Conservation (phyloP, 1,284 basidiomycete species). For the Jaminaea rosea region DNA sequence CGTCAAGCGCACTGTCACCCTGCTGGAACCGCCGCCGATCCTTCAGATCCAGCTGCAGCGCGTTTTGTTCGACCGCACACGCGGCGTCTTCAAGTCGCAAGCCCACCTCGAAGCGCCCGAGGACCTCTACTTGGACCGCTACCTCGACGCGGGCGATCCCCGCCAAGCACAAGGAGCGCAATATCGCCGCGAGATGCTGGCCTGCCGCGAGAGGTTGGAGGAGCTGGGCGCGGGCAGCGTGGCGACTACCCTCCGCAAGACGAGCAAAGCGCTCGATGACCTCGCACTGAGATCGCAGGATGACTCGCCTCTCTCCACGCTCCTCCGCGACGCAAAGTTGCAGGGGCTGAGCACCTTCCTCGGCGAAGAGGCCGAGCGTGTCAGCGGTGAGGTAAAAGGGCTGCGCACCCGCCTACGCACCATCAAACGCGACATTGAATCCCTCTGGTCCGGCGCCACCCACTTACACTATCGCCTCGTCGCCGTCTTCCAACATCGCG, state of each 20-base stretch:
- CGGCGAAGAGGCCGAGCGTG: conserved; percentile 44
- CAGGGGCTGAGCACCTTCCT: conserved; percentile 1
- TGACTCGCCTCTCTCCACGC: too few species aligned
- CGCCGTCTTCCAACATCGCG: conserved; percentile 88
- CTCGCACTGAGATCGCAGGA: too few species aligned
- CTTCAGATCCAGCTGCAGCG: conserved; percentile 91
- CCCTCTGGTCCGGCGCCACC: conserved; percentile 64
- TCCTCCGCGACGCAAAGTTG: too few species aligned
- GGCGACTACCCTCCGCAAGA: too few species aligned
- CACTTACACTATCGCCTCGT: conserved; percentile 78
- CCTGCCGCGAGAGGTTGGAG: not conserved
- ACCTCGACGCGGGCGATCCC: too few species aligned
- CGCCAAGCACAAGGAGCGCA: too few species aligned
- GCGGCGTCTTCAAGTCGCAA: conserved; percentile 84
- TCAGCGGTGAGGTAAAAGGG: conserved; percentile 56
- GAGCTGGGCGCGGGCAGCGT: conserved; percentile 16
- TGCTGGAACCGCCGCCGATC: conserved; percentile 77
- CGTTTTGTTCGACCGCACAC: conserved; percentile 90
- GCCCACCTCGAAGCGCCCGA: conserved; percentile 85
- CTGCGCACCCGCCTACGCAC: conserved; percentile 52
- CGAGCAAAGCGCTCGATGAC: too few species aligned
- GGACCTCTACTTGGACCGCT: conserved; percentile 81
- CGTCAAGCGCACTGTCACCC: conserved; percentile 74
- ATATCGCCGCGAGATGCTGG: conserved; percentile 15
- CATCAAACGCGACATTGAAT: conserved; percentile 65